Conservation (phyloP, 495 filamentous ascomycete species). For the Aspergillus cristatus region DNA sequence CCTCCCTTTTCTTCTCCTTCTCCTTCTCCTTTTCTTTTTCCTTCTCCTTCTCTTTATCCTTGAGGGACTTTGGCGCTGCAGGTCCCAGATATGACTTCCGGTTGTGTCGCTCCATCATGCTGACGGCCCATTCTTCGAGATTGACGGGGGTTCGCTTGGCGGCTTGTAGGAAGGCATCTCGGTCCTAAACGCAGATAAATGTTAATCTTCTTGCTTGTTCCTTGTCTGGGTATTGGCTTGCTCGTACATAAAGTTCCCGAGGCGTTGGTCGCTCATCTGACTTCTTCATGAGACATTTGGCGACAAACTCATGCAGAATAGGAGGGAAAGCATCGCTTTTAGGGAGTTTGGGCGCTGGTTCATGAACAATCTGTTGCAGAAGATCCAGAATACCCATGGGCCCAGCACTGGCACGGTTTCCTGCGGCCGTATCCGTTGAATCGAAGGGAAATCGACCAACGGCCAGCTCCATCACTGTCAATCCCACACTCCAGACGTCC, state of each 20-base stretch:
- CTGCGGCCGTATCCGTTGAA: conserved; percentile 62
- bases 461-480: conserved; percentile 91
- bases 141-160: conserved; percentile 91
- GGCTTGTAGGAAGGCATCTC: conserved; percentile 85
- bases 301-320: conserved; percentile 92
- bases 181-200: conserved; percentile 64
- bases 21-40: too few relatives aligned
- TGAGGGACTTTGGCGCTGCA: conserved; percentile 47
- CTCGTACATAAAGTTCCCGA: conserved; percentile 67
- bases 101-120: conserved; percentile 83
- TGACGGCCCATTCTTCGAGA: conserved; percentile 78
- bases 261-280: conserved; percentile 84
- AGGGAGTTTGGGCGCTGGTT: conserved; percentile 84
- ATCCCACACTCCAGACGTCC: conserved; percentile 97
- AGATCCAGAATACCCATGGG: conserved; percentile 94
- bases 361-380: conserved; percentile 94
- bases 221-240: too few relatives aligned
- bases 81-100: conserved; percentile 84
- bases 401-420: conserved; percentile 55
- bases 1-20: too few relatives aligned
- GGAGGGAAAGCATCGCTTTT: conserved; percentile 95
- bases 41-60: conserved; percentile 12
- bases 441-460: conserved; percentile 96
- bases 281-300: conserved; percentile 85
- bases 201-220: too few relatives aligned